A percentile compares a stretch with the other conserved stretches of the same genome.
Conservation (phyloP, 306 rosid genomes). For the barrel medic (Medicago truncatula) region MtrunA17r5.0-ANR NC_053048.1:39485001-39485500, state of each 20-base stretch:
- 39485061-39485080: too few species aligned
- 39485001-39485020: too few species aligned
- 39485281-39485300: constrained; percentile 10
- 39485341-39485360: constrained; percentile 1
- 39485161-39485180: not conserved
- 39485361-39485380: not conserved
- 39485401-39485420: not conserved
- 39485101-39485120: not conserved
- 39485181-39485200: not conserved
- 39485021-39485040: too few species aligned
- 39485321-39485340: not conserved
- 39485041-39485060: too few species aligned
- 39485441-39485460: not conserved
- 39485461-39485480: not conserved
- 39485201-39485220: not conserved
- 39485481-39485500: not conserved
- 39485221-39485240: not conserved
- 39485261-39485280: not conserved
- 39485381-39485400: not conserved
- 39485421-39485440: not conserved
- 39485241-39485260: not conserved
- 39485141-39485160: not conserved
- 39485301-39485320: not conserved
- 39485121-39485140: not conserved
- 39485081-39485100: not conserved